phyloP scores from a whole-genome alignment of 2,329 filamentous ascomycete species.

The Pseudogymnoascus sp. region DNA sequence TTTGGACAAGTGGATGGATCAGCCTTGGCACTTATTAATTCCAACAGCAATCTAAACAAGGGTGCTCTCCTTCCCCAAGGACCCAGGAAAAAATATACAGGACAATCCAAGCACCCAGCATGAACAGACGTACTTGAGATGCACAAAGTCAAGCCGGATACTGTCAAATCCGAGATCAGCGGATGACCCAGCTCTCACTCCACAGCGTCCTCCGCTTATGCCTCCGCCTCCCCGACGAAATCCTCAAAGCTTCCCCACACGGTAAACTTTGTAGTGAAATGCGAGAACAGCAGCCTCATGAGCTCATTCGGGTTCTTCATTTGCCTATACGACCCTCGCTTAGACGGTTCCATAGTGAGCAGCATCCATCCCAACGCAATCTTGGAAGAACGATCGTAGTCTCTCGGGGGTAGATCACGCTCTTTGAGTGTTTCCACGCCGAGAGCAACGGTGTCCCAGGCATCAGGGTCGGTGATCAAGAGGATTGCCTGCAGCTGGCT shows the following conservation, averaged over 20 bases:
- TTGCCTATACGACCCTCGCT: not conserved
- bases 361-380: slow-evolving; percentile 3
- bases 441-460: not conserved
- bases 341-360: not conserved
- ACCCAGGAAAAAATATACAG: not conserved
- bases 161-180: not conserved
- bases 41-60: not conserved
- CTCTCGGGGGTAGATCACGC: not conserved
- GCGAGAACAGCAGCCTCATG: slow-evolving; percentile 1
- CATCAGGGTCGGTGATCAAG: not conserved
- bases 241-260: slow-evolving; percentile 3
- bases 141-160: not conserved
- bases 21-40: not conserved
- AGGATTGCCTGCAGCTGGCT: slow-evolving; percentile 3
- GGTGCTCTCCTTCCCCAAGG: not conserved
- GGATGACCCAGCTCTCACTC: not conserved
- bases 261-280: slow-evolving; percentile 1
- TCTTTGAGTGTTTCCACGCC: not conserved
- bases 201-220: not conserved
- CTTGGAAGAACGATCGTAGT: not conserved
- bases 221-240: not conserved
- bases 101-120: not conserved
- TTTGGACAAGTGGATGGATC: not conserved
- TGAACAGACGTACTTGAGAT: not conserved
- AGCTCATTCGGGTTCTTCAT: slow-evolving; percentile 3